Conservation (phyloP, 1,284 basidiomycete genomes). For the Pascua sp. region DNA sequence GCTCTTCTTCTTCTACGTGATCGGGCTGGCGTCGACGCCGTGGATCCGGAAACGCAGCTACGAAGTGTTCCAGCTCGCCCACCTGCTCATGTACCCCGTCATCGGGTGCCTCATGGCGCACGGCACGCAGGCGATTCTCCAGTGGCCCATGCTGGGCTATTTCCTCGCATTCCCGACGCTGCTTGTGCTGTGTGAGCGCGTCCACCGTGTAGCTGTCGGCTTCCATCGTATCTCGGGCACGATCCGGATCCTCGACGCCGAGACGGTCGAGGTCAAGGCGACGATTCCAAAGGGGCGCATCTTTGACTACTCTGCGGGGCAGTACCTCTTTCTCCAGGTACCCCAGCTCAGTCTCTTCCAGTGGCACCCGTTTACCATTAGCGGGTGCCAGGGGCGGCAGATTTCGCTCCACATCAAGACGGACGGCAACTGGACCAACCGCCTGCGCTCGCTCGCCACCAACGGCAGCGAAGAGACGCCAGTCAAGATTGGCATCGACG, state of each 20-base stretch:
- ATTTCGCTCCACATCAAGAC: slow-evolving; percentile 33
- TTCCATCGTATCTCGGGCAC: slow-evolving; percentile 23
- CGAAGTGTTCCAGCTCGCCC: slow-evolving; percentile 30
- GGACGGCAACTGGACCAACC: slow-evolving; percentile 29
- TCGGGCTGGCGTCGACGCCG: slow-evolving; percentile 20
- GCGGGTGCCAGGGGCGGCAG: slow-evolving; percentile 19
- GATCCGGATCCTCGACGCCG: slow-evolving; percentile 24
- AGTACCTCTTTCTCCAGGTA: slow-evolving; percentile 32
- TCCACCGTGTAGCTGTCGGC: slow-evolving; percentile 15
- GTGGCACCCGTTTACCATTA: slow-evolving; percentile 35
- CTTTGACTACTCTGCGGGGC: slow-evolving; percentile 27
- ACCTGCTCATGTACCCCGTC: slow-evolving; percentile 35
- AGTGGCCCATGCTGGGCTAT: slow-evolving; percentile 33
- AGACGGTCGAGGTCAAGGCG: slow-evolving; percentile 25
- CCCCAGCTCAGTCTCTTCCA: slow-evolving; percentile 21
- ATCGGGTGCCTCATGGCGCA: slow-evolving; percentile 30
- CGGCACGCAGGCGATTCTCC: slow-evolving; percentile 25
- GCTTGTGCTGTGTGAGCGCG: slow-evolving; percentile 26
- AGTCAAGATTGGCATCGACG: slow-evolving; percentile 27
- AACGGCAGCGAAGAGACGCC: slow-evolving; percentile 7
- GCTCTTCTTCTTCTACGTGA: slow-evolving; percentile 24
- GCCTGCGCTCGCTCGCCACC: slow-evolving; percentile 16
- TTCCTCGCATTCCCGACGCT: slow-evolving; percentile 36
- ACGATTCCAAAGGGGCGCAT: slow-evolving; percentile 16
- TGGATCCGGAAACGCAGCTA: slow-evolving; percentile 24